phyloP scores from a whole-genome alignment of 1,284 basidiomycete species.

The Lentinula novae-zelandiae region DNA sequence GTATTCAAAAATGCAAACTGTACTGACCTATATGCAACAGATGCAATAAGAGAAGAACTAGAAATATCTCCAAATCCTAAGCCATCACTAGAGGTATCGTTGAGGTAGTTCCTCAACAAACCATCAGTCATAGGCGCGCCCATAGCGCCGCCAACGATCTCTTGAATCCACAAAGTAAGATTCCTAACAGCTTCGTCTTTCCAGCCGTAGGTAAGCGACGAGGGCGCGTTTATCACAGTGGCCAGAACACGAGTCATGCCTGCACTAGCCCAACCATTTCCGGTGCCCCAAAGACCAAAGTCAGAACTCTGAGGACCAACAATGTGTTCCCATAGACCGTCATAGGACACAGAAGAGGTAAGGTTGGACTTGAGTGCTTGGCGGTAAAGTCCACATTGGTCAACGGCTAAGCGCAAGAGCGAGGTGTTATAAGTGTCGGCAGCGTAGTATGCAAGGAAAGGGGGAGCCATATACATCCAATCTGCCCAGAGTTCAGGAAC shows the following conservation, averaged over 20 bases:
- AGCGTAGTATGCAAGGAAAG: constrained; percentile 56
- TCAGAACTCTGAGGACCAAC: constrained; percentile 40
- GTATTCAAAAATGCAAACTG: not conserved
- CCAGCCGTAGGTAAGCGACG: constrained; percentile 24
- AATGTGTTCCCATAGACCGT: constrained; percentile 45
- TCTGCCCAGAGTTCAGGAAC: constrained; percentile 50
- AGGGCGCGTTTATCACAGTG: constrained; percentile 38
- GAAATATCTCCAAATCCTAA: constrained; percentile 40
- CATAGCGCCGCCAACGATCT: constrained; percentile 47
- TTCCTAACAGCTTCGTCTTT: constrained; percentile 24
- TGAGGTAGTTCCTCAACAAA: constrained; percentile 37
- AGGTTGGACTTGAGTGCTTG: constrained; percentile 38
- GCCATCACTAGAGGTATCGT: constrained; percentile 27
- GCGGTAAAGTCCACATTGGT: constrained; percentile 44
- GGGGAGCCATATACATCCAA: constrained; percentile 59
- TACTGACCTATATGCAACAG: constrained; percentile 30
- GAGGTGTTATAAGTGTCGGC: constrained; percentile 36
- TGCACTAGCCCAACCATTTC: constrained; percentile 37
- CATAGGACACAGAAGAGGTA: constrained; percentile 12
- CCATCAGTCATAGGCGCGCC: constrained; percentile 26
- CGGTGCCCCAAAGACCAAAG: constrained; percentile 48
- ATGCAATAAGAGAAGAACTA: constrained; percentile 39
- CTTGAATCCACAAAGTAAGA: constrained; percentile 38
- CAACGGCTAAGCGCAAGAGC: constrained; percentile 39
- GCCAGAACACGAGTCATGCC: constrained; percentile 44